A percentile compares a stretch with the other conserved stretches of the same genome.
These are phyloP conservation scores for Thyridium curvatum DNA, from an alignment of 2,329 filamentous ascomycete genomes.

Conservation along the genomic window DNA sequence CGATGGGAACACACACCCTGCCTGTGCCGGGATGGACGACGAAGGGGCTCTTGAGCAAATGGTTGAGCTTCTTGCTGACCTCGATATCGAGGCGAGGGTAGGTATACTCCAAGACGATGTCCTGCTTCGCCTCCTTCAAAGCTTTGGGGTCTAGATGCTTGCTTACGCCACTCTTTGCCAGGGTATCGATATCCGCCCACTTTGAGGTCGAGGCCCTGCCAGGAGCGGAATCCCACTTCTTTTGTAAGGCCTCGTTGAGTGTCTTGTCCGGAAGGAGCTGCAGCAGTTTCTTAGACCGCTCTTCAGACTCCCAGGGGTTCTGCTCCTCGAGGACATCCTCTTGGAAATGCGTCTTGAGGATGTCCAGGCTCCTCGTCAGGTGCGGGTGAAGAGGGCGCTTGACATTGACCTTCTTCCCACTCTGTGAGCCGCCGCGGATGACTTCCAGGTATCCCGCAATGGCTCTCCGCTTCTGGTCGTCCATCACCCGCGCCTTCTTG, in stretches of 20 bases:
- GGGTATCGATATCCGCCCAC: slow-evolving; percentile 87
- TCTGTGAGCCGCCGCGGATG: slow-evolving; percentile 77
- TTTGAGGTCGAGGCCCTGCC: slow-evolving; percentile 71
- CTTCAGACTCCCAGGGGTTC: slow-evolving; percentile 71
- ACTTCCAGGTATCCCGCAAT: slow-evolving; percentile 88
- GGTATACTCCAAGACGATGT: slow-evolving; percentile 94
- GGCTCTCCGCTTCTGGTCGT: slow-evolving; percentile 78
- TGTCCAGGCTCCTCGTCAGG: slow-evolving; percentile 70
- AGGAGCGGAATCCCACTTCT: slow-evolving; percentile 86
- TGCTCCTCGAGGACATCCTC: slow-evolving; percentile 75
- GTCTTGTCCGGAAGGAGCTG: slow-evolving; percentile 75
- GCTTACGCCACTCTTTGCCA: slow-evolving; percentile 71
- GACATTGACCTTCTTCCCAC: slow-evolving; percentile 80
- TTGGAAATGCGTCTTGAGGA: slow-evolving; percentile 80
- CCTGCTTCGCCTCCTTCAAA: slow-evolving; percentile 85
- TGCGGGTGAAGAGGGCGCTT: slow-evolving; percentile 86
- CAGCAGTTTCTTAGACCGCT: slow-evolving; percentile 71
- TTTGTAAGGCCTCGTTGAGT: slow-evolving; percentile 71
- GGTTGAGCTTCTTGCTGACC: slow-evolving; percentile 95
- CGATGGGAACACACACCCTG: slow-evolving; percentile 91
- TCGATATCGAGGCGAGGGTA: slow-evolving; percentile 96
- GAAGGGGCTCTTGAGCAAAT: slow-evolving; percentile 95
- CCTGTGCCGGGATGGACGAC: slow-evolving; percentile 94
- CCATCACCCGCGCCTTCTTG: slow-evolving; percentile 73
- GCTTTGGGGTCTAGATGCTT: slow-evolving; percentile 66